Conservation (phyloP, 768 basidiomycete species). For the Mycena rebaudengoi region DNA sequence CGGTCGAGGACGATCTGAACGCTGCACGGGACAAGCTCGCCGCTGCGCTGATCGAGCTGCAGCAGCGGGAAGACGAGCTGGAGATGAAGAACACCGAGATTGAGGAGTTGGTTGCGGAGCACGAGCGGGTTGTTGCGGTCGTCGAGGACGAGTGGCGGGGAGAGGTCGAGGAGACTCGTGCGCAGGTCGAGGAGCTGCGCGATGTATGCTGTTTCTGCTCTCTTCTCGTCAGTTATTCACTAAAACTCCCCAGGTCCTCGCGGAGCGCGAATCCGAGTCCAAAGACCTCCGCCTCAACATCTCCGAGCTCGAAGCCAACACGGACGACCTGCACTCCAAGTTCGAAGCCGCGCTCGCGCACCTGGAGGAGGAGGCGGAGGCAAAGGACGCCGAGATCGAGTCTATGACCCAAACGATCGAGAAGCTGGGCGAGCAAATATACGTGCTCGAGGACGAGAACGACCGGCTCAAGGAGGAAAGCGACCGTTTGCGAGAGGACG, state of each 20-base stretch:
- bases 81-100: slow-evolving; percentile 82
- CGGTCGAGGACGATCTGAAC: slow-evolving; percentile 82
- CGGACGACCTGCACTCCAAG: slow-evolving; percentile 73
- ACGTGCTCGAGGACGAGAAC: slow-evolving; percentile 86
- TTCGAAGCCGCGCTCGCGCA: slow-evolving; percentile 80
- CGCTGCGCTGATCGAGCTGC: slow-evolving; percentile 81
- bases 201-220: slow-evolving; percentile 57
- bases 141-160: slow-evolving; percentile 90
- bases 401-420: slow-evolving; percentile 80
- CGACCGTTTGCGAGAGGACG: slow-evolving; percentile 76
- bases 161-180: slow-evolving; percentile 83
- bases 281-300: slow-evolving; percentile 78
- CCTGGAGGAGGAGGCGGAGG: slow-evolving; percentile 79
- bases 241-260: slow-evolving; percentile 60
- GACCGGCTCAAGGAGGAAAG: slow-evolving; percentile 79
- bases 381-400: slow-evolving; percentile 82
- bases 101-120: slow-evolving; percentile 79
- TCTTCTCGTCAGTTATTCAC: background rate
- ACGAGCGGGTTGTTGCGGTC: slow-evolving; percentile 72
- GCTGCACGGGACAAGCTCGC: slow-evolving; percentile 79
- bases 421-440: slow-evolving; percentile 81
- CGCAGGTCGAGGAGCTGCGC: slow-evolving; percentile 80
- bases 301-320: slow-evolving; percentile 77
- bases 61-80: slow-evolving; percentile 88
- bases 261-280: slow-evolving; percentile 82